A percentile compares a stretch with the other conserved stretches of the same genome.
Evolutionary conservation across 2,329 filamentous ascomycete genomes (phyloP).

Genomic region (Ophiosphaerella korrae): DNA sequence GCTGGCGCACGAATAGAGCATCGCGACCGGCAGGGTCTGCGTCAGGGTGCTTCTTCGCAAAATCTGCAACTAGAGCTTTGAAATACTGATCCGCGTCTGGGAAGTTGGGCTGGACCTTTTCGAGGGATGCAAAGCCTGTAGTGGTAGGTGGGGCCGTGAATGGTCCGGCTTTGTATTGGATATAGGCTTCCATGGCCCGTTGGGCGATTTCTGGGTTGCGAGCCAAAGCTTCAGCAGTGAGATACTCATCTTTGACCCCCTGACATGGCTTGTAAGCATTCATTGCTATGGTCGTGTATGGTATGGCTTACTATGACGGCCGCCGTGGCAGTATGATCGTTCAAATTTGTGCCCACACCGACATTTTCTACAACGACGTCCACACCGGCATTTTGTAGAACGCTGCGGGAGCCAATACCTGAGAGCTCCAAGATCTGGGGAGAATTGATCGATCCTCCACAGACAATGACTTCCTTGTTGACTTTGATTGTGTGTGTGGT

Average conservation of each 20-base stretch:
- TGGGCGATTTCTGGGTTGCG: slow-evolving; percentile 28
- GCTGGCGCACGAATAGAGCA: slow-evolving; percentile 24
- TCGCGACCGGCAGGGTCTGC: slow-evolving; percentile 31
- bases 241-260: slow-evolving; percentile 34
- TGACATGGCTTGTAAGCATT: slow-evolving; percentile 1
- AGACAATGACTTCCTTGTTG: slow-evolving; percentile 40
- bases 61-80: slow-evolving; percentile 19
- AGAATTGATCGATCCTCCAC: slow-evolving; percentile 33
- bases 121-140: slow-evolving; percentile 30
- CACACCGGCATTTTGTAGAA: slow-evolving; percentile 36
- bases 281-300: background rate
- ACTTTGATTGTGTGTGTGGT: slow-evolving; percentile 30
- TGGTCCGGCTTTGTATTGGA: slow-evolving; percentile 33
- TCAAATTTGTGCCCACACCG: slow-evolving; percentile 44
- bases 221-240: slow-evolving; percentile 30
- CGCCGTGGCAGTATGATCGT: slow-evolving; percentile 38
- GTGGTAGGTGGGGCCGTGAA: slow-evolving; percentile 31
- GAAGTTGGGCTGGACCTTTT: slow-evolving; percentile 25
- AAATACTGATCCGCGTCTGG: slow-evolving; percentile 26
- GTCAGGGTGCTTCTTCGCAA: slow-evolving; percentile 23
- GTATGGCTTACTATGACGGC: slow-evolving; percentile 16
- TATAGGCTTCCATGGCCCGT: slow-evolving; percentile 35
- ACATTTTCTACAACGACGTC: slow-evolving; percentile 34
- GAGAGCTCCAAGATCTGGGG: slow-evolving; percentile 42
- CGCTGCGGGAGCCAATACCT: slow-evolving; percentile 30